phyloP scores from a whole-genome alignment of 768 basidiomycete species.

The Sistotremastrum suecicum region DNA sequence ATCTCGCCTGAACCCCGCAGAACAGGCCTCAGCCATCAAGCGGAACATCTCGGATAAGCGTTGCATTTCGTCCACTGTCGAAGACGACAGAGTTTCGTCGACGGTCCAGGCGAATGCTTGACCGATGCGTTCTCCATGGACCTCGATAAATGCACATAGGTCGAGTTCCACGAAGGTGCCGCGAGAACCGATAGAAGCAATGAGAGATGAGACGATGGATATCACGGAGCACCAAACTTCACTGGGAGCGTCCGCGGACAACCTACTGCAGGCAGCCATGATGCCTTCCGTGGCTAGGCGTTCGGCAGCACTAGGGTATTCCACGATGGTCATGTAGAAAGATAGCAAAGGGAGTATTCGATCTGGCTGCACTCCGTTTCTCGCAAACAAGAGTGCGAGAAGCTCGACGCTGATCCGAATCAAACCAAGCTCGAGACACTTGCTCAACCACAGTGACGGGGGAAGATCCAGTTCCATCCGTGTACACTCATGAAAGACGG shows the following conservation, averaged over 20 bases:
- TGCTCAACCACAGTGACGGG: constrained; percentile 61
- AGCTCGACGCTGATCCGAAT: constrained; percentile 65
- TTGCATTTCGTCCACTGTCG: constrained; percentile 73
- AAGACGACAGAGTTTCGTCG: constrained; percentile 59
- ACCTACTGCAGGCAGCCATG: constrained; percentile 71
- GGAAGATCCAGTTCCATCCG: constrained; percentile 53
- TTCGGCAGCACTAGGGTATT: constrained; percentile 66
- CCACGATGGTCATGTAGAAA: constrained; percentile 78
- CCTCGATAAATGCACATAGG: constrained; percentile 71
- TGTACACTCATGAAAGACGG: constrained; percentile 74
- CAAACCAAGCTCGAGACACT: constrained; percentile 69
- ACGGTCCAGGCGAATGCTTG: constrained; percentile 73
- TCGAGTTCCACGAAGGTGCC: constrained; percentile 77
- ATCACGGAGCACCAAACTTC: constrained; percentile 81
- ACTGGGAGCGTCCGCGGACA: constrained; percentile 57
- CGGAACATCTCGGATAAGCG: constrained; percentile 67
- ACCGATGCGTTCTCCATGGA: constrained; percentile 71
- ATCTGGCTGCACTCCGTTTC: constrained; percentile 37
- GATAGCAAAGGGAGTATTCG: constrained; percentile 63
- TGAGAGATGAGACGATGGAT: constrained; percentile 59
- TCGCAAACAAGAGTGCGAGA: constrained; percentile 36
- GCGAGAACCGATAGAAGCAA: constrained; percentile 44
- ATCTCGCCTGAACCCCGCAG: constrained; percentile 29
- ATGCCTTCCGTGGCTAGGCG: constrained; percentile 74
- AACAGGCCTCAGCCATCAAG: constrained; percentile 47